Evolutionary conservation across 1,139 yeast genomes (phyloP).

Genomic region (Debaryomycetaceae sp.): DNA sequence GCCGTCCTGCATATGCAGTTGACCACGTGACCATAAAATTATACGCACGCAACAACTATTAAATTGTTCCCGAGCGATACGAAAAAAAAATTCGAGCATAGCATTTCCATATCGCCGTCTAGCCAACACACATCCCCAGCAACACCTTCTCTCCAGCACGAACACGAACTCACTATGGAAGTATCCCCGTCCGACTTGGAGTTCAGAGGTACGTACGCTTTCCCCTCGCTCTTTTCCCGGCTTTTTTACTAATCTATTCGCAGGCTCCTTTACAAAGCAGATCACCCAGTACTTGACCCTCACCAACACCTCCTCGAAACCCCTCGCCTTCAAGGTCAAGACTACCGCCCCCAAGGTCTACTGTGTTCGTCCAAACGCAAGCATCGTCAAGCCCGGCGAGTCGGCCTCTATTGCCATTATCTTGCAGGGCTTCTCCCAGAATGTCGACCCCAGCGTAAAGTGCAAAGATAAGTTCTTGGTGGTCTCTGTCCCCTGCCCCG

Average conservation of each 20-base stretch:
- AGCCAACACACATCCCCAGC: too few species aligned
- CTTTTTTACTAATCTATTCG: slow-evolving; percentile 2
- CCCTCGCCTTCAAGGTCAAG: slow-evolving; percentile 87
- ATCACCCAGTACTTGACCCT: slow-evolving; percentile 61
- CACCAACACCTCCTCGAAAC: slow-evolving; percentile 50
- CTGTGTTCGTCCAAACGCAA: slow-evolving; percentile 94
- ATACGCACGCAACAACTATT: too few species aligned
- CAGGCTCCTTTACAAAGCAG: slow-evolving; percentile 63
- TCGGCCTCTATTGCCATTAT: slow-evolving; percentile 68
- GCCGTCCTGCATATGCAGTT: too few species aligned
- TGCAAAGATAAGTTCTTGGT: slow-evolving; percentile 90
- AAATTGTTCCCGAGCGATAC: too few species aligned
- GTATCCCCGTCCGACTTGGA: slow-evolving; percentile 51
- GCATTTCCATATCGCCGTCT: too few species aligned
- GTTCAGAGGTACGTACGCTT: slow-evolving; percentile 56
- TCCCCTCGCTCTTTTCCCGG: background rate
- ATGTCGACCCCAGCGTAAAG: slow-evolving; percentile 61
- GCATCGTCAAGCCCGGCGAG: slow-evolving; percentile 66
- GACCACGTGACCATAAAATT: too few species aligned
- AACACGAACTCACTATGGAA: slow-evolving; percentile 34
- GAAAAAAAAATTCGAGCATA: too few species aligned
- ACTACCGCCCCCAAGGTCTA: slow-evolving; percentile 96
- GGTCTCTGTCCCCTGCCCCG: slow-evolving; percentile 72
- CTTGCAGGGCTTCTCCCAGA: slow-evolving; percentile 72
- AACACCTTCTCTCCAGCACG: too few species aligned